Evolutionary conservation across 1,284 basidiomycete species (phyloP).

Genomic region (Cutaneotrichosporon arboriforme): DNA sequence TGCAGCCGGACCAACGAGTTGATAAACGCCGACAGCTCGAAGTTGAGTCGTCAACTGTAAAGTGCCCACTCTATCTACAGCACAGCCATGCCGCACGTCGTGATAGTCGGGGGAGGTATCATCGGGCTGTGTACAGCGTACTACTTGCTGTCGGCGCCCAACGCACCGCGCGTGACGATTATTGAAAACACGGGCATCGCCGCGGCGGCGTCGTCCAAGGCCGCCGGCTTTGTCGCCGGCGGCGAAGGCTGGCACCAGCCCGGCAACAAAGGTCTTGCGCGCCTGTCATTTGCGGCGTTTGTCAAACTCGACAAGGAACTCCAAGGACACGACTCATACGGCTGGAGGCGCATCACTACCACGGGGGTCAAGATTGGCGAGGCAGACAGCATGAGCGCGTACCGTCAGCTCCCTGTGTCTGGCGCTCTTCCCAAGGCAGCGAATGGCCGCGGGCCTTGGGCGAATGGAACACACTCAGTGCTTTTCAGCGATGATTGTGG

Average conservation of each 20-base stretch:
- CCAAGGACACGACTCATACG: constrained; percentile 65
- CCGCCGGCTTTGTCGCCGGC: constrained; percentile 73
- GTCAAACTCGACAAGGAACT: constrained; percentile 64
- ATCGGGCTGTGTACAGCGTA: constrained; percentile 74
- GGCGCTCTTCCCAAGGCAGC: not conserved
- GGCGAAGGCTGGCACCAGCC: constrained; percentile 56
- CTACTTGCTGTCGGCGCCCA: constrained; percentile 19
- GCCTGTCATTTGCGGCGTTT: constrained; percentile 71
- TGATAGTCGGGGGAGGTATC: constrained; percentile 57
- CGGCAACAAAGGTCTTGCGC: constrained; percentile 54
- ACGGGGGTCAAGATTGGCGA: constrained; percentile 13
- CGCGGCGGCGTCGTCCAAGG: constrained; percentile 67
- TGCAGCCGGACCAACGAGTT: no score
- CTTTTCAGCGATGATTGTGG: constrained; percentile 4
- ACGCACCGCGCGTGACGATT: constrained; percentile 46
- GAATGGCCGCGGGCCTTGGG: constrained; percentile 1
- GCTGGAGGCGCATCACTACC: constrained; percentile 47
- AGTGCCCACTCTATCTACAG: not conserved
- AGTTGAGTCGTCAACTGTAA: not conserved
- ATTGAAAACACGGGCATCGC: constrained; percentile 54
- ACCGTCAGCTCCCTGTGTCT: constrained; percentile 10
- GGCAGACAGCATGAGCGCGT: constrained; percentile 11
- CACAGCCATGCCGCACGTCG: constrained; percentile 13
- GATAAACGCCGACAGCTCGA: not conserved
- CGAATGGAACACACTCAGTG: constrained; percentile 8